These are phyloP conservation scores for Rheum nobile DNA, from an alignment of 148 eudicot species.

Conservation along the genomic window DNA sequence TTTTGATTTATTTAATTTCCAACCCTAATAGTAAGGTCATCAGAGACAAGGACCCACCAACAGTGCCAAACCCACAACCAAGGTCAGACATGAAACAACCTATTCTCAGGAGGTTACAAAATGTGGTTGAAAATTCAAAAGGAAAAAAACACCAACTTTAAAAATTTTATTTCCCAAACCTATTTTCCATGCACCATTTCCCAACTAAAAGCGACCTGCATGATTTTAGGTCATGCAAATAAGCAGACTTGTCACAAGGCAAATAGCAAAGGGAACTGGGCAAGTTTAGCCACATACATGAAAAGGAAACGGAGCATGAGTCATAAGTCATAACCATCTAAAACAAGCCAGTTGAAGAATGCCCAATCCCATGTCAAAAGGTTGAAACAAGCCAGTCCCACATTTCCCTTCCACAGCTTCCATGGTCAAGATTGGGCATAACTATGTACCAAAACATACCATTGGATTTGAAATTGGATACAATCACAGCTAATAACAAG, in stretches of 20 bases:
- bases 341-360: neutral
- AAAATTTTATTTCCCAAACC: neutral
- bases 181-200: neutral
- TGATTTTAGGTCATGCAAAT: neutral
- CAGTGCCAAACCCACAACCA: too few species aligned
- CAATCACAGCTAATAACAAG: neutral
- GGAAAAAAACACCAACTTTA: neutral
- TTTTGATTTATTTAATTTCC: too few species aligned
- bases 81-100: too few species aligned
- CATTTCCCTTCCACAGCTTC: neutral
- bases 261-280: neutral
- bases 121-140: too few species aligned
- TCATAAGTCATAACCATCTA: neutral
- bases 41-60: too few species aligned
- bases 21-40: too few species aligned
- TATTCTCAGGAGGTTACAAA: too few species aligned
- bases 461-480: conserved; percentile 1
- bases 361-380: neutral
- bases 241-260: neutral
- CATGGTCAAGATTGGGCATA: conserved; percentile 4
- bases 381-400: neutral
- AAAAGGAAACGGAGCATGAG: neutral
- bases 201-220: neutral
- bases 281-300: conserved; percentile 6
- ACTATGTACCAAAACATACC: conserved; percentile 1